Base-by-base conservation (phyloP, 2,329 filamentous ascomycete species). In the Neocatenulostroma microsporum region DNA sequence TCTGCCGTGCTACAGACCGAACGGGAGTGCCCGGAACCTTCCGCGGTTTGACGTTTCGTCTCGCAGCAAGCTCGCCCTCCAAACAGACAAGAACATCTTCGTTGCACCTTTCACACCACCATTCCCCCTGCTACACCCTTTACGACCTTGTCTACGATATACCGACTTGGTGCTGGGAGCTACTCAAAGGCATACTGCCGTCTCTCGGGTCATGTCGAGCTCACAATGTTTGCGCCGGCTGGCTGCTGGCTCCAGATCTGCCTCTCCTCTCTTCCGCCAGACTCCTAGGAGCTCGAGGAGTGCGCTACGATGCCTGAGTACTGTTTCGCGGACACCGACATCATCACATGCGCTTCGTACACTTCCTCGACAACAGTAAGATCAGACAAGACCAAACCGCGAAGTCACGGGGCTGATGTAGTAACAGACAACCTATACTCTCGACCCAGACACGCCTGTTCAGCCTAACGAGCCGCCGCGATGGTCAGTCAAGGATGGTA, bases 171-270 rank as follows among this genome's bases (percentile, higher is more conserved):
- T 25, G 31, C 40, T 42, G 51, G 38, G 47, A 50, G 47, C 50
- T 46, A n/a, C 30, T 43, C 42, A 46, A 48, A 47, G 47, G 44
- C 48, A 44, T 31, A 30, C 36, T 47, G 48, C 49, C 50, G 46
- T 48, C 48, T 52, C 42, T 49, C 37, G 25, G 35, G 41, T 32
- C 52, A 61, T 61, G 58, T 57, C 56, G 48, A 58, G 55, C 51
- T 57, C 56, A 39, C 56, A 58, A 53, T 60, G 57, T 44, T 49
- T 62, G 34, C 55, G 57, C 52, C 53, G 58, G 36, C 42, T 57
- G 38, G 57, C 58, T 21, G 45, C 50, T 24, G 45, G 41, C 36
- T 43, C 44, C 24, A 30, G 38, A 31, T 50, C 50, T 34, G 49
- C 50, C 42, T 42, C 50, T 28, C 37, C 44, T 21, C 46, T 56